A percentile compares a stretch with the other conserved stretches of the same genome.
These are phyloP conservation scores for Theileria parva DNA, from an alignment of 169 alveolate genomes.

Conservation along the genomic window DNA sequence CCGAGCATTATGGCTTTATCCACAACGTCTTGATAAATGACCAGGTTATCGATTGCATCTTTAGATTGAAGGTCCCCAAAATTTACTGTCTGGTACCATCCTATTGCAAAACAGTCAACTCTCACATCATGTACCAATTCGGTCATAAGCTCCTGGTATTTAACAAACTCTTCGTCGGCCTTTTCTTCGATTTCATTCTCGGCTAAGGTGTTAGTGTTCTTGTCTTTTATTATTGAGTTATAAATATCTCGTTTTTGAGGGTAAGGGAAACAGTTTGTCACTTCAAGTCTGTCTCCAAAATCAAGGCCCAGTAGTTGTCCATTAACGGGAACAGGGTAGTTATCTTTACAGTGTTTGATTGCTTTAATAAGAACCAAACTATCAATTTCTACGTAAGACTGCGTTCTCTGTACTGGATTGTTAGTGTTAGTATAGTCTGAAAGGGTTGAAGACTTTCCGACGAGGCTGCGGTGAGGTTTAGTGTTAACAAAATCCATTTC, in stretches of 20 bases:
- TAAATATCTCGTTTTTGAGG: slow-evolving; percentile 81
- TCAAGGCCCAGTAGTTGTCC: slow-evolving; percentile 84
- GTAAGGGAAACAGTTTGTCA: slow-evolving; percentile 83
- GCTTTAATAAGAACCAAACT: slow-evolving; percentile 78
- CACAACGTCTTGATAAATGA: slow-evolving; percentile 75
- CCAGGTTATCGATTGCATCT: slow-evolving; percentile 77
- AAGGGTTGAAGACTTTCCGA: slow-evolving; percentile 12
- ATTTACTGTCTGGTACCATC: slow-evolving; percentile 84
- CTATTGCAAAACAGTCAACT: slow-evolving; percentile 84
- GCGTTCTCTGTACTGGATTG: slow-evolving; percentile 18
- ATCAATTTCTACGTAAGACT: slow-evolving; percentile 73
- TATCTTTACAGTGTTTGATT: slow-evolving; percentile 82
- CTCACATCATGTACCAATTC: slow-evolving; percentile 82
- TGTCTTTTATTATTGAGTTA: slow-evolving; percentile 69
- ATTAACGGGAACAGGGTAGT: slow-evolving; percentile 82
- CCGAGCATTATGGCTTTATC: slow-evolving; percentile 77
- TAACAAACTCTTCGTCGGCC: slow-evolving; percentile 80
- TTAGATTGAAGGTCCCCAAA: slow-evolving; percentile 80
- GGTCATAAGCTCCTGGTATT: slow-evolving; percentile 81
- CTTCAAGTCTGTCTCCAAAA: slow-evolving; percentile 78
- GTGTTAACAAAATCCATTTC: slow-evolving; percentile 31
- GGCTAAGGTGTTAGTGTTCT: slow-evolving; percentile 50
- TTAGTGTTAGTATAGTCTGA: slow-evolving; percentile 13
- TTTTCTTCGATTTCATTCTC: slow-evolving; percentile 82
- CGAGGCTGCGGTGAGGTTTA: slow-evolving; percentile 11